phyloP scores from a whole-genome alignment of 495 filamentous ascomycete genomes.

The Cercophora scortea region DNA sequence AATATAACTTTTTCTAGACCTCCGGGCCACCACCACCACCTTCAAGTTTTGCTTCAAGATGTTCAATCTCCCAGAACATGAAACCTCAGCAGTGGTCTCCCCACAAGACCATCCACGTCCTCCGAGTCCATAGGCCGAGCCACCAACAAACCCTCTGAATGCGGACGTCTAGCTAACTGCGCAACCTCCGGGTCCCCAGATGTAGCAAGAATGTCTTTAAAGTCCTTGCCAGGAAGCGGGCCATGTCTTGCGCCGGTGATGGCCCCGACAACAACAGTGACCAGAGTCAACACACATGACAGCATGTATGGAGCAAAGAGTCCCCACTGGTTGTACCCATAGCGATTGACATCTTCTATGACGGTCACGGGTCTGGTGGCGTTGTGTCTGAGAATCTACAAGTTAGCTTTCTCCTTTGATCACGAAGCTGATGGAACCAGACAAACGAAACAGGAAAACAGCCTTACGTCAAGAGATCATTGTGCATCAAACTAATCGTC shows the following conservation, averaged over 20 bases:
- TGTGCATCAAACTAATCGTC: conserved; percentile 5
- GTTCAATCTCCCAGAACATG: no score
- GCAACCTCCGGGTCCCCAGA: no score
- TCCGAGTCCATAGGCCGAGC: no score
- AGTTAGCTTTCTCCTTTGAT: neutral
- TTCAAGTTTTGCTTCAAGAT: no score
- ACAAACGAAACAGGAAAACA: neutral
- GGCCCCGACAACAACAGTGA: neutral
- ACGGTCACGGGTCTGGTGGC: neutral
- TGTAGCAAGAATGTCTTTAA: conserved; percentile 2
- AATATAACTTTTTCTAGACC: no score
- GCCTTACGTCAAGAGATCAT: conserved; percentile 4
- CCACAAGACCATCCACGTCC: no score
- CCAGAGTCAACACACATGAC: neutral
- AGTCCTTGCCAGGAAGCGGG: neutral
- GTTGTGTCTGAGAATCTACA: neutral
- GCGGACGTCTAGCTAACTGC: no score
- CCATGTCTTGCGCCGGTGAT: neutral
- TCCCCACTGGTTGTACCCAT: neutral
- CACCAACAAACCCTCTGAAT: no score
- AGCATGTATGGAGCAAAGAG: conserved; percentile 1
- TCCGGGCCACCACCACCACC: no score
- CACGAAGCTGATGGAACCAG: no score
- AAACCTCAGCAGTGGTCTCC: no score
- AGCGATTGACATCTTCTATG: conserved; percentile 2